phyloP scores from a whole-genome alignment of 768 basidiomycete species.

The Termitomyces sp. region DNA sequence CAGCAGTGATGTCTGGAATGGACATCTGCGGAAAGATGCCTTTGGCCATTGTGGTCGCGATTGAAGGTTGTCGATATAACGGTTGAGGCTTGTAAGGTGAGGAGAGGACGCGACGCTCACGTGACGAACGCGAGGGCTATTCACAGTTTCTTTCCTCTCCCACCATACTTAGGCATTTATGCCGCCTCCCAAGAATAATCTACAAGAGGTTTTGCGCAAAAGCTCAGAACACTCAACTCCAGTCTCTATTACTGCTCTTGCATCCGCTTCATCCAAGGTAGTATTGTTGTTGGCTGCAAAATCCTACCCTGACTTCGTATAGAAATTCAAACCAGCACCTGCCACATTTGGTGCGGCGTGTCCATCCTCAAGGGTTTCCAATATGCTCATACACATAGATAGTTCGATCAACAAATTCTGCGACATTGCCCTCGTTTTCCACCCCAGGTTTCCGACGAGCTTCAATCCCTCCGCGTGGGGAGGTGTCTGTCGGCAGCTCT shows the following conservation, averaged over 20 bases:
- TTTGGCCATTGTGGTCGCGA: constrained; percentile 36
- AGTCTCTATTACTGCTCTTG: constrained; percentile 1
- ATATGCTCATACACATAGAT: neutral
- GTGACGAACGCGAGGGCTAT: constrained; percentile 2
- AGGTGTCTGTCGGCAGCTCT: constrained; percentile 13
- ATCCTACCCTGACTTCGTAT: neutral
- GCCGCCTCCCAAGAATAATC: constrained; percentile 29
- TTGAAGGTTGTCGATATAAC: too few species aligned
- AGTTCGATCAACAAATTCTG: constrained; percentile 22
- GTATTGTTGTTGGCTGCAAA: neutral
- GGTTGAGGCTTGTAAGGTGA: too few species aligned
- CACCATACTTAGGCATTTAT: constrained; percentile 7
- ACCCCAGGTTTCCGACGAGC: constrained; percentile 38
- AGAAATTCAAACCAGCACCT: constrained; percentile 18
- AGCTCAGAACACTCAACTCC: constrained; percentile 6
- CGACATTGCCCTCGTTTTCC: constrained; percentile 34
- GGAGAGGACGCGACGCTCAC: neutral
- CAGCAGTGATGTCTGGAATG: constrained; percentile 54
- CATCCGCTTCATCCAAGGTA: constrained; percentile 17
- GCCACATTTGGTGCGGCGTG: constrained; percentile 11
- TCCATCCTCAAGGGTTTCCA: neutral
- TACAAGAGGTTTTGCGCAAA: constrained; percentile 32
- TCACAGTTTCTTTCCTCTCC: neutral
- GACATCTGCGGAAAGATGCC: constrained; percentile 63
- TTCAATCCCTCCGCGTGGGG: constrained; percentile 7